Percentiles rank a stretch among this genome's conserved stretches.
phyloP scores from a whole-genome alignment of 345 rosid species.

The Microthlaspi erraticum region DNA sequence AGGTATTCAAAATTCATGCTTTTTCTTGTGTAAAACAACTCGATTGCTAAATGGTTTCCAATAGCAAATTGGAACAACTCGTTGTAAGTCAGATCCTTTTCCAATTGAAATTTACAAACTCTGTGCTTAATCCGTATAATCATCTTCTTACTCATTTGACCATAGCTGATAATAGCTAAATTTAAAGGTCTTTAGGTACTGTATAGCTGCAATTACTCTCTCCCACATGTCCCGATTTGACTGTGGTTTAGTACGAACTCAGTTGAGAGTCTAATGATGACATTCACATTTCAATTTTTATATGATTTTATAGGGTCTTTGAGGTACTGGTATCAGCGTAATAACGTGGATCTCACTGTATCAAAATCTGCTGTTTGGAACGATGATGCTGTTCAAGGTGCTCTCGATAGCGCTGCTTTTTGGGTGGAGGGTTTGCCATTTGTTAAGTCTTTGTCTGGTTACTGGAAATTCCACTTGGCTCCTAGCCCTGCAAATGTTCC shows the following conservation, averaged over 20 bases:
- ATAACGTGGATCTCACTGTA: conserved; percentile 66
- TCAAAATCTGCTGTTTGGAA: conserved; percentile 86
- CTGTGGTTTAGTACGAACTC: neutral
- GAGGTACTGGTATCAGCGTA: conserved; percentile 81
- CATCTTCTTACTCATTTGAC: neutral
- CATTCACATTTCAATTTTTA: neutral
- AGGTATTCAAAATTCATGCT: conserved; percentile 48
- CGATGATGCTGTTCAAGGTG: conserved; percentile 76
- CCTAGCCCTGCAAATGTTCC: conserved; percentile 69
- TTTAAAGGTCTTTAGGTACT: conserved; percentile 12
- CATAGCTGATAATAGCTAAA: conserved; percentile 8
- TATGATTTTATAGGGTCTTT: conserved; percentile 64
- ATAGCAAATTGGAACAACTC: neutral
- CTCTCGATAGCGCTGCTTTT: conserved; percentile 75
- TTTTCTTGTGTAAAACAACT: neutral
- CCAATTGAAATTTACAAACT: neutral
- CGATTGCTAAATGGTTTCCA: neutral
- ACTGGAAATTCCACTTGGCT: conserved; percentile 90
- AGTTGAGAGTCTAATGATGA: conserved; percentile 22
- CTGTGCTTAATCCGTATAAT: neutral
- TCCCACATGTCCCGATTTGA: neutral
- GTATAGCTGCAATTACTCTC: conserved; percentile 6
- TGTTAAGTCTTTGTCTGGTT: conserved; percentile 81
- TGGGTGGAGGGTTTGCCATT: conserved; percentile 89
- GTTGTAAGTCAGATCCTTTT: neutral